A percentile compares a stretch with the other conserved stretches of the same genome.
Conservation (phyloP, 192 early-diverging fungal genomes). For the Coemansia interrupta region DNA sequence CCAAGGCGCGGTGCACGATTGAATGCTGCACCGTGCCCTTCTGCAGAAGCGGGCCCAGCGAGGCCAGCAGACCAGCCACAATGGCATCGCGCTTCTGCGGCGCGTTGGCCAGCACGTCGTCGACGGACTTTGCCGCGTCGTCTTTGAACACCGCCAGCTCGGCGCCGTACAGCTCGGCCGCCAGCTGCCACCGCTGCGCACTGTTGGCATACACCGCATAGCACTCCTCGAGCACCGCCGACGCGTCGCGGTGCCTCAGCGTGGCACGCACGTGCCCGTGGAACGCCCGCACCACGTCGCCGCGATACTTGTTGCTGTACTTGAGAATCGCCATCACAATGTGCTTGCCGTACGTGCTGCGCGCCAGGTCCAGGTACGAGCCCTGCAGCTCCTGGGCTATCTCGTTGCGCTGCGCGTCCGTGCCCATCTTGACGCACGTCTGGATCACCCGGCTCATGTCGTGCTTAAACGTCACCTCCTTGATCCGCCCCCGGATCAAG, state of each 20-base stretch:
- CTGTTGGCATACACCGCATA: conserved; percentile 79
- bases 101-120: conserved; percentile 54
- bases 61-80: conserved; percentile 65
- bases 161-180: conserved; percentile 91
- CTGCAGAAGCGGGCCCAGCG: conserved; percentile 69
- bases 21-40: conserved; percentile 75
- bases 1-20: conserved; percentile 81
- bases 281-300: conserved; percentile 72
- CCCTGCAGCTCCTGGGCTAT: conserved; percentile 83
- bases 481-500: conserved; percentile 72
- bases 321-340: conserved; percentile 83
- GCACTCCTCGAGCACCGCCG: conserved; percentile 76
- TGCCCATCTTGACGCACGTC: conserved; percentile 87
- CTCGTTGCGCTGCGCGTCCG: conserved; percentile 63
- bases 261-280: conserved; percentile 76
- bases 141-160: conserved; percentile 86
- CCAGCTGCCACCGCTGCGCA: conserved; percentile 64
- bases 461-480: conserved; percentile 91
- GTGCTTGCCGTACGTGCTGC: conserved; percentile 82
- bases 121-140: conserved; percentile 27
- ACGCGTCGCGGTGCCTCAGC: conserved; percentile 87
- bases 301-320: conserved; percentile 72
- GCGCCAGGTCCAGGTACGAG: conserved; percentile 66
- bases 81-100: conserved; percentile 51
- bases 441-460: conserved; percentile 92